Base-by-base conservation (phyloP, 1,284 basidiomycete genomes). In the Moesziomyces aphidis region DNA sequence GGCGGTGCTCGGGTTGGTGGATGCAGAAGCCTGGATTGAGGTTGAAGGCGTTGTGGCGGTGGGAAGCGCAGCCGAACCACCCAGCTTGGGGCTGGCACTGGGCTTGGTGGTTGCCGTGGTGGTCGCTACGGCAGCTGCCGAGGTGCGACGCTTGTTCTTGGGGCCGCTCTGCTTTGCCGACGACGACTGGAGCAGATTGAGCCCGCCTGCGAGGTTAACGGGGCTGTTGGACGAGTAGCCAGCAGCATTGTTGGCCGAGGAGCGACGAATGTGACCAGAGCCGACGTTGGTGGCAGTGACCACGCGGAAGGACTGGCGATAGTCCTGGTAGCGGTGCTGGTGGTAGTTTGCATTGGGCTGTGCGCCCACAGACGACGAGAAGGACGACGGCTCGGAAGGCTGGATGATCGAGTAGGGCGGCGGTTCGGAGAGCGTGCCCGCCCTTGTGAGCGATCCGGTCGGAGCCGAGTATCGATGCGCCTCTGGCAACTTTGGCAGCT, bases 331-430 rank as follows among this genome's bases (percentile, higher is more conserved):
- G 8, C 70, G 50, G 50, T 77, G 74, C 26, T 75, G 74, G 39
- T 83, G 81, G 62, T 74, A 84, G 56, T 83, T 83, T 21, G 73
- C 80, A 10, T 73, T 73, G 5, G 83, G 83, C 53, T 84, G 77
- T 5, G 76, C 83, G 17, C 79, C 79, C 2, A 84, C 75, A 0
- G 80, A 82, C 3, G 79, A 81, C 1, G 79, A 81, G 50, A 83
- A 81, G 8, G 79, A 81, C 23, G 80, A 83, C 5, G 83, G 83
- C 64, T 84, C 83, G 9, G 70, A 62, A 0, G 82, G 80, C 19
- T 67, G 63, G 17, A 76, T 54, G 36, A 81, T 59, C 1, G 73
- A 74, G 53, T 80, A 80, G 7, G 77, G 71, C 8, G 80, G 78
- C n/a, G 76, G 73, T 28, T 64, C 53, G 19, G 67, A 77, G 4